Base-by-base conservation (phyloP, 2,329 filamentous ascomycete species). In the Plenodomus tracheiphilus region DNA sequence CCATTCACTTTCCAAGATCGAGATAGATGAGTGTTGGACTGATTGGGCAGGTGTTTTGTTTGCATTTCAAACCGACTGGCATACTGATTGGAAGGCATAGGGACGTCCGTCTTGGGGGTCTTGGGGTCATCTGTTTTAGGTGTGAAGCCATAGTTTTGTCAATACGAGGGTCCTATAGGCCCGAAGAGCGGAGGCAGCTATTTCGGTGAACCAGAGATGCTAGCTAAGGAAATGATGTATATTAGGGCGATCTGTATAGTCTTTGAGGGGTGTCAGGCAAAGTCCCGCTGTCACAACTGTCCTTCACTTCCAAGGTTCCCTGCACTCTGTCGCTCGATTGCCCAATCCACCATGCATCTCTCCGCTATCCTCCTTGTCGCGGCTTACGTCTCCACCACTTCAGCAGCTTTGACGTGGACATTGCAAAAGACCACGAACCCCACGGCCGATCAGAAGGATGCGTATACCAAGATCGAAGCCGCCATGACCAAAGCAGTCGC, bases 401-500 rank as follows among this genome's bases (percentile, higher is more conserved):
- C 59, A 11, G 61, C 60, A 43, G 56, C 60, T 17, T 52, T 68
- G 11, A 59, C 47, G 13, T 71, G 66, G 62, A 53, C 59, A 5
- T 52, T 71, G 17, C 51, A 59, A 47, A 65, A 64, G 53, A 53
- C 58, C 25, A 41, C 62, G 21, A 62, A 59, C 43, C 68, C 68
- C 11, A 64, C 61, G 3, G 59, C 65, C 9, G 68, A 71, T 44
- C 60, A 71, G 40, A 32, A n/a, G 38, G 66, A 69, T 18, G 68
- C 68, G 7, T 71, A 71, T 47, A 43, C 49, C 5, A 62, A 53
- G 20, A 71, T 71, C 53, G 61, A 67, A 51, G 53, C 58, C 9
- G 65, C 65, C 8, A 70, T 70, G 66, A 59, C 53, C 22, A 60
- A 61, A 17, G 68, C 68, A 20, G 61, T 64, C 11, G 56, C 60